phyloP scores from a whole-genome alignment of 108 stramenopile genomes.

The Skeletonema costatum region DNA sequence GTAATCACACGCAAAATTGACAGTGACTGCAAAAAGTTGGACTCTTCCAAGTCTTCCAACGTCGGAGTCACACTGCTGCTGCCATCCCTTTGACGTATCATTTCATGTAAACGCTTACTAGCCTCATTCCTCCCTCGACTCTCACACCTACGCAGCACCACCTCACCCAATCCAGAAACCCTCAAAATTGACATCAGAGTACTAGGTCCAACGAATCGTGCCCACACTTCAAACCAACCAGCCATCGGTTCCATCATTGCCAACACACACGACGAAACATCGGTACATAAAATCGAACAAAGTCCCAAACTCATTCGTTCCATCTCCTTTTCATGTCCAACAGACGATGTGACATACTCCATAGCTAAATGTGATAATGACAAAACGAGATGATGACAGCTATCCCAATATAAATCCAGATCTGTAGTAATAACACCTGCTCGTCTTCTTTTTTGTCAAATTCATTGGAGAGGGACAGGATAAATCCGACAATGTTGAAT shows the following conservation, averaged over 20 bases:
- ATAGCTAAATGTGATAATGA: constrained; percentile 19
- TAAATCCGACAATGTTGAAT: constrained; percentile 31
- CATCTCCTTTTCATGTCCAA: constrained; percentile 38
- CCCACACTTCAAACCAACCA: constrained; percentile 44
- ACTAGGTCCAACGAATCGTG: constrained; percentile 29
- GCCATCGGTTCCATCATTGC: constrained; percentile 37
- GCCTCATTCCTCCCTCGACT: constrained; percentile 7
- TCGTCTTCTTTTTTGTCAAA: not conserved
- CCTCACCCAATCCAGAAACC: constrained; percentile 32
- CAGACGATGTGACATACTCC: constrained; percentile 28
- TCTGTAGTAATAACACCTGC: not conserved
- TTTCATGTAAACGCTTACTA: not conserved
- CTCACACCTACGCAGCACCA: constrained; percentile 19
- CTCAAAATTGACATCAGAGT: constrained; percentile 20
- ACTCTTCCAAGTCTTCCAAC: constrained; percentile 20
- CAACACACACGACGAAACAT: constrained; percentile 11
- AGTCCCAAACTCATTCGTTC: constrained; percentile 42
- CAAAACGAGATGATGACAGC: not conserved
- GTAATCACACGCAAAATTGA: constrained; percentile 37
- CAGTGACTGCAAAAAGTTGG: constrained; percentile 35
- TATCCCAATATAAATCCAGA: constrained; percentile 41
- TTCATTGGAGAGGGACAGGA: constrained; percentile 7
- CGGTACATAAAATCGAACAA: constrained; percentile 10
- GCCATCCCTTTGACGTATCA: not conserved
- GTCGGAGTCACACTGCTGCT: not conserved